Conservation (phyloP, 352 stramenopile species). For the Phytophthora chlamydospora region DNA sequence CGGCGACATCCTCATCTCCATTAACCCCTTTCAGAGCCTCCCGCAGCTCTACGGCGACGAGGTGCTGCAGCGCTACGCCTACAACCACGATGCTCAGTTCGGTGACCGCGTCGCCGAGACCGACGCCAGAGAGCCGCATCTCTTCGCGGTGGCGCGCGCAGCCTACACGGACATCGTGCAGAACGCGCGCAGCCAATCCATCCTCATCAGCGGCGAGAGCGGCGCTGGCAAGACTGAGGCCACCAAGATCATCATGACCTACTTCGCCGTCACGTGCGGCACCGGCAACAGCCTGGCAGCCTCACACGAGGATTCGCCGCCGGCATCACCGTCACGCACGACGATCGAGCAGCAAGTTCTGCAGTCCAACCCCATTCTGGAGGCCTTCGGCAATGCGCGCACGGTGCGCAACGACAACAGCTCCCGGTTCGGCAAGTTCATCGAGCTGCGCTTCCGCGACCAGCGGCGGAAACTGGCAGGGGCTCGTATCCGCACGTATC, state of each 20-base stretch:
- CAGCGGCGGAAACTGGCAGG: slow-evolving; percentile 51
- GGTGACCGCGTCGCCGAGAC: slow-evolving; percentile 16
- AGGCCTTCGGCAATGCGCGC: slow-evolving; percentile 90
- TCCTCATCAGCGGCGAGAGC: slow-evolving; percentile 88
- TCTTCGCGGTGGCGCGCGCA: slow-evolving; percentile 76
- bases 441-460: slow-evolving; percentile 82
- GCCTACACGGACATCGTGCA: slow-evolving; percentile 77
- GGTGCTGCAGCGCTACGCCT: slow-evolving; percentile 54
- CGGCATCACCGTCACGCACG: slow-evolving; percentile 17
- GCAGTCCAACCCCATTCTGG: slow-evolving; percentile 91
- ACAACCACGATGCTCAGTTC: slow-evolving; percentile 28
- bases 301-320: slow-evolving; percentile 23
- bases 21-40: slow-evolving; percentile 86
- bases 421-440: slow-evolving; percentile 92
- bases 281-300: slow-evolving; percentile 23
- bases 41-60: slow-evolving; percentile 68
- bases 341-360: slow-evolving; percentile 88
- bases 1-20: slow-evolving; percentile 86
- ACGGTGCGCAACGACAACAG: slow-evolving; percentile 91
- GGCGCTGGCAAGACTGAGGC: slow-evolving; percentile 90
- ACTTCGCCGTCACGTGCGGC: slow-evolving; percentile 79
- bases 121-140: slow-evolving; percentile 50
- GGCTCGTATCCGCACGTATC: slow-evolving; percentile 89
- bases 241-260: slow-evolving; percentile 92
- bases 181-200: slow-evolving; percentile 76